These are phyloP conservation scores for Zostera marina DNA, from an alignment of 116 monocot genomes.

Conservation along the genomic window DNA sequence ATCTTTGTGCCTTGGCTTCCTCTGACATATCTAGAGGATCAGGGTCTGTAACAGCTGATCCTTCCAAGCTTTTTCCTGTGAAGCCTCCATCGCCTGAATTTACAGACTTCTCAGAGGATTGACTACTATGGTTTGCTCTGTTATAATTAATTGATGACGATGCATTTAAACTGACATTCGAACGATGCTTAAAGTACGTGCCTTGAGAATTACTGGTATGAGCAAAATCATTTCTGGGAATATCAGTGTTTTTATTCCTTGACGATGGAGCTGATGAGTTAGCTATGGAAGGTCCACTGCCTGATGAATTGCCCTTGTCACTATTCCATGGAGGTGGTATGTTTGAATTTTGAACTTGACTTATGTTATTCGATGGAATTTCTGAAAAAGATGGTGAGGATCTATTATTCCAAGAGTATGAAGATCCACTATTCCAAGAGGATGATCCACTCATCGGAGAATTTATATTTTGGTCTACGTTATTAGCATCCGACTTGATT, in stretches of 20 bases:
- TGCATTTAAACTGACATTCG: neutral
- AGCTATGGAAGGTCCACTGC: neutral
- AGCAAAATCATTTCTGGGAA: neutral
- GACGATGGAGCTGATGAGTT: neutral
- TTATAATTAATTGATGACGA: constrained; percentile 2
- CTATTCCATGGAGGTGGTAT: constrained; percentile 4
- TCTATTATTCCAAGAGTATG: constrained; percentile 3
- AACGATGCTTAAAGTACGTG: neutral
- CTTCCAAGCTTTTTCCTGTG: constrained; percentile 83
- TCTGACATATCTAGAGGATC: constrained; percentile 97
- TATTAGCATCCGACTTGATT: neutral
- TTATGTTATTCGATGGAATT: neutral
- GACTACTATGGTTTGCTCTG: neutral
- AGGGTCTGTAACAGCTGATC: constrained; percentile 70
- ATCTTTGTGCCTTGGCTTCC: constrained; percentile 93
- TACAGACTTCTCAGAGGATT: constrained; percentile 1
- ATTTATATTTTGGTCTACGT: neutral
- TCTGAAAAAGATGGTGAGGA: constrained; percentile 5
- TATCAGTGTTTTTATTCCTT: constrained; percentile 1
- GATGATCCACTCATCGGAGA: too few relatives aligned
- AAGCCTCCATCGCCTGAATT: constrained; percentile 8
- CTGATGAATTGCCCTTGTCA: neutral
- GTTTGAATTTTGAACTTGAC: neutral
- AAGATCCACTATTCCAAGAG: too few relatives aligned
- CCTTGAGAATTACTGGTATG: neutral